Conservation (phyloP, 306 rosid species). For the Citrullus colocynthis region DNA sequence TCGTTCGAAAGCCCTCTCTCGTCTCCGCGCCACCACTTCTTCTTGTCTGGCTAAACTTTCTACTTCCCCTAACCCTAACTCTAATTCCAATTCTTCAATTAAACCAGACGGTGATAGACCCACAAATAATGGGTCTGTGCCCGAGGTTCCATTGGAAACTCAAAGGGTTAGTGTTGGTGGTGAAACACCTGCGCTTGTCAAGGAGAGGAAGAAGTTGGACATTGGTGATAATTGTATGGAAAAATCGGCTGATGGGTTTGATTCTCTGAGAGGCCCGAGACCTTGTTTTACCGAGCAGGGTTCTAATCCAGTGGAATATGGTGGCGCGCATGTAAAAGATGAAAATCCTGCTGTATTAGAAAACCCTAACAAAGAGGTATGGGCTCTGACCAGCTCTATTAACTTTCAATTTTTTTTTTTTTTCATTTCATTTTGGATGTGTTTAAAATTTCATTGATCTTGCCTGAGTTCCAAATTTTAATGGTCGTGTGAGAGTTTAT, state of each 20-base stretch:
- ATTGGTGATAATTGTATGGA: slow-evolving; percentile 13
- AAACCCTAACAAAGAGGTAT: slow-evolving; percentile 31
- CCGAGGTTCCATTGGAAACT: slow-evolving; percentile 7
- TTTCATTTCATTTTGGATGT: neutral
- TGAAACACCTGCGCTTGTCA: slow-evolving; percentile 31
- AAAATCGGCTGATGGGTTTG: slow-evolving; percentile 24
- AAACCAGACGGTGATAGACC: slow-evolving; percentile 10
- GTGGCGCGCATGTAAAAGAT: slow-evolving; percentile 7
- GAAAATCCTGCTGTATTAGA: slow-evolving; percentile 23
- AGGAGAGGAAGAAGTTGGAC: slow-evolving; percentile 15
- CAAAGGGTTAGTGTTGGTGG: slow-evolving; percentile 16
- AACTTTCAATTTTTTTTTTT: neutral
- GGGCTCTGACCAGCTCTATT: neutral
- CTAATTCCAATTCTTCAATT: slow-evolving; percentile 22
- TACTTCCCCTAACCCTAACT: slow-evolving; percentile 17
- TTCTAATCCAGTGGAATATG: slow-evolving; percentile 21
- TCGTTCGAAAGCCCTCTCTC: slow-evolving; percentile 71
- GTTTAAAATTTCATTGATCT: neutral
- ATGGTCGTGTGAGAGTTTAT: neutral
- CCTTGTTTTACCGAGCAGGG: slow-evolving; percentile 15
- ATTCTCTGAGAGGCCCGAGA: slow-evolving; percentile 11
- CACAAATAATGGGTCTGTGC: slow-evolving; percentile 2
- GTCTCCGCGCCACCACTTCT: slow-evolving; percentile 16
- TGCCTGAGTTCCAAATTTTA: neutral
- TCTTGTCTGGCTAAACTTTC: slow-evolving; percentile 3